Base-by-base conservation (phyloP, 2,329 filamentous ascomycete genomes). In the Clathrospora elynae region DNA sequence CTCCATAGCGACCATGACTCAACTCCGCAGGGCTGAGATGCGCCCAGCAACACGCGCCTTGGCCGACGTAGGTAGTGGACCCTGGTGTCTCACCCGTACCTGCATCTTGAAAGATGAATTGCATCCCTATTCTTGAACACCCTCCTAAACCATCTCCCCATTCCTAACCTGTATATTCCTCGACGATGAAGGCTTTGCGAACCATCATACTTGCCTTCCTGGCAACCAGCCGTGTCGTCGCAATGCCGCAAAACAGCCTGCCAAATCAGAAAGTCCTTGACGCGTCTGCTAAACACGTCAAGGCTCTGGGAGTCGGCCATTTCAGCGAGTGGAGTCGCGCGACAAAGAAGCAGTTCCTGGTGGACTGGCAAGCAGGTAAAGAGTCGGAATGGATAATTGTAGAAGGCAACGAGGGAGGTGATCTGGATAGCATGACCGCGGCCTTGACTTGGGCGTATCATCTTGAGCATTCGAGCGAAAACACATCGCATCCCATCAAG, bases 371-470 rank as follows among this genome's bases (percentile, higher is more conserved):
- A 47, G 68, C 62, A 4, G 71, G 71, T 9, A 64, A 57, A 41
- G 63, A 66, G 3, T 66, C 67, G 16, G 70, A 76, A 55, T 77
- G 74, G 74, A 71, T 61, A 10, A 61, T 77, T 23, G 74, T 77
- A 4, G 64, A 72, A 56, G 74, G 74, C 44, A 77, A 77, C 49
- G 73, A 75, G 38, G 73, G 71, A 10, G 73, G 73, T 14, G 73
- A 75, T 24, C 49, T 75, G 25, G 73, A 75, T 52, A 67, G 61
- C 43, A 73, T 75, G 71, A 67, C 73, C 1, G 66, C 72, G 1
- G 74, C 74, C 5, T 59, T 77, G 6, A 71, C 72, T 6, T 77
- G 74, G 74, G 73, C 74, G 4, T 77, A 76, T 49, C 74, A 77
- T 46, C 65, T 77, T 3, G 65, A 68, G 52, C 74, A 77, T 49